Evolutionary conservation across 208 protist species (phyloP).

Genomic region (Naegleria lovaniensis): DNA sequence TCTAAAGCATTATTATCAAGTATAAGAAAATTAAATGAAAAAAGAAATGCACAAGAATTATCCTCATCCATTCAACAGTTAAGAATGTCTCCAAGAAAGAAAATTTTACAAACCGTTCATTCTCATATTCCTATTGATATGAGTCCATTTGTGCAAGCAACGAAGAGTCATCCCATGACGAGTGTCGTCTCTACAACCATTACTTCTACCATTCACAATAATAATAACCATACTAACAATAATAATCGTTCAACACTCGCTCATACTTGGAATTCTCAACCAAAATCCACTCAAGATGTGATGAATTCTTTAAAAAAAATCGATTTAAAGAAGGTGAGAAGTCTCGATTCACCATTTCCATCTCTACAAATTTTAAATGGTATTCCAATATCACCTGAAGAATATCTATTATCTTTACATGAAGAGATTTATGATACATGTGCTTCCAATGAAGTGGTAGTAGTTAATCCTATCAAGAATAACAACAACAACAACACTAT

Average conservation of each 20-base stretch:
- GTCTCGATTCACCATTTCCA: conserved; percentile 1
- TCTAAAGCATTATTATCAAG: neutral
- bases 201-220: neutral
- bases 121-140: neutral
- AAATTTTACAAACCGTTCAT: neutral
- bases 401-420: neutral
- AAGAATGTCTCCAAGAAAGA: neutral
- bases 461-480: neutral
- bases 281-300: no score
- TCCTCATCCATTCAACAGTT: neutral
- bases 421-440: conserved; percentile 23
- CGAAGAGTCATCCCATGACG: neutral
- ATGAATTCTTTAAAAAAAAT: no score
- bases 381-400: neutral
- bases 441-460: neutral
- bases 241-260: no score
- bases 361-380: neutral
- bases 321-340: neutral
- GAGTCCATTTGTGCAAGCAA: neutral
- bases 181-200: no score
- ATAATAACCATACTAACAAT: no score
- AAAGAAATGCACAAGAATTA: neutral
- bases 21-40: neutral
- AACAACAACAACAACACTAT: neutral
- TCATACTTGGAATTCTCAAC: no score